These are phyloP conservation scores for Paspalum notatum DNA, from an alignment of 176 grass and related monocot genomes.

Conservation along the genomic window DNA sequence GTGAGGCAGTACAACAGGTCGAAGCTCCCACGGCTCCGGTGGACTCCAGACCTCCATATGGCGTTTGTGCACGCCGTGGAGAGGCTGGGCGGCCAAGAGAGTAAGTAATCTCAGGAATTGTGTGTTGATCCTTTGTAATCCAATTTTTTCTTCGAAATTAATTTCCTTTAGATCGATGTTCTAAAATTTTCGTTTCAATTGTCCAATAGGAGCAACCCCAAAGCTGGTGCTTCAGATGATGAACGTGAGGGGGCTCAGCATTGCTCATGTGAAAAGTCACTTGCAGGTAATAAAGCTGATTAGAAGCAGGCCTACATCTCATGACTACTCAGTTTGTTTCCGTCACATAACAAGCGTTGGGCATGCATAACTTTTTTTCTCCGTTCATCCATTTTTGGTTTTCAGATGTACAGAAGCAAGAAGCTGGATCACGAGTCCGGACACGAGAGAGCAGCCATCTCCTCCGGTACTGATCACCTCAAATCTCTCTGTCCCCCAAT, in stretches of 20 bases:
- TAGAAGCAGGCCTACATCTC: slow-evolving; percentile 43
- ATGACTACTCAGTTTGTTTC: slow-evolving; percentile 42
- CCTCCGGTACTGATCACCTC: slow-evolving; percentile 48
- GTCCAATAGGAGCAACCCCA: slow-evolving; percentile 84
- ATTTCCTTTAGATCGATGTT: slow-evolving; percentile 9
- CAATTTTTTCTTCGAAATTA: neutral
- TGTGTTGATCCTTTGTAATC: neutral
- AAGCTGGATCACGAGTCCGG: slow-evolving; percentile 72
- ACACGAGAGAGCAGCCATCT: slow-evolving; percentile 62
- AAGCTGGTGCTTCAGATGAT: slow-evolving; percentile 99
- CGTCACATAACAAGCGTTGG: slow-evolving; percentile 43
- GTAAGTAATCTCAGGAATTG: slow-evolving; percentile 45
- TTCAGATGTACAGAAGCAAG: slow-evolving; percentile 99
- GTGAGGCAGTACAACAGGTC: slow-evolving; percentile 94
- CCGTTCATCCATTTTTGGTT: slow-evolving; percentile 36
- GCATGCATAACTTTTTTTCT: slow-evolving; percentile 15
- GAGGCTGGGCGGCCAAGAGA: slow-evolving; percentile 95
- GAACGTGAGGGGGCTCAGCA: slow-evolving; percentile 99
- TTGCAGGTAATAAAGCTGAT: slow-evolving; percentile 91
- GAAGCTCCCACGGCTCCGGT: slow-evolving; percentile 81
- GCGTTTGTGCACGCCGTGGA: slow-evolving; percentile 90
- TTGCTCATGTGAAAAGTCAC: slow-evolving; percentile 99
- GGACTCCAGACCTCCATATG: slow-evolving; percentile 95
- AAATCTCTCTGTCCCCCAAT: neutral
- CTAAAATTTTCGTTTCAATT: neutral